phyloP scores from a whole-genome alignment of 805 yeast species.

The Candida koratica region DNA sequence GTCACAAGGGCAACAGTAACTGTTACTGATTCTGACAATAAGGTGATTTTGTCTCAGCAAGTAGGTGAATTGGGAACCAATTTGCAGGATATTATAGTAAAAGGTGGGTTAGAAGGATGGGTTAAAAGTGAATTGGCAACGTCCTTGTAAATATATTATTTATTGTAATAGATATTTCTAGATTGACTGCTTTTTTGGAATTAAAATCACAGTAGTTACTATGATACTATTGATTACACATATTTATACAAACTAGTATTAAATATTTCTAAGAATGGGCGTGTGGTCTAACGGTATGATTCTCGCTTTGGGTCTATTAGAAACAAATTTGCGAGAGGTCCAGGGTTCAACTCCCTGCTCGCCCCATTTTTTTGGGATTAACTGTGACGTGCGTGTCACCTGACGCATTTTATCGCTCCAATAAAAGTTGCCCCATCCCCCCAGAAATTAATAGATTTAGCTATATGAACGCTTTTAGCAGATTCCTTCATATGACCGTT shows the following conservation, averaged over 20 bases:
- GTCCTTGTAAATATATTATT: neutral
- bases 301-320: conserved; percentile 29
- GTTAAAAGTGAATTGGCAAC: conserved; percentile 59
- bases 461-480: too few species aligned
- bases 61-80: conserved; percentile 96
- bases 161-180: neutral
- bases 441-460: too few species aligned
- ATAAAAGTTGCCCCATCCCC: too few species aligned
- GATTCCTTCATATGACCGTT: too few species aligned
- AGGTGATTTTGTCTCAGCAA: conserved; percentile 69
- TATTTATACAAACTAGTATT: too few species aligned
- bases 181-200: too few species aligned
- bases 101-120: conserved; percentile 99
- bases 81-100: conserved; percentile 92
- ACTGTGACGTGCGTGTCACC: too few species aligned
- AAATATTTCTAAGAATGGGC: too few species aligned
- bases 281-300: conserved; percentile 38
- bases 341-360: conserved; percentile 58
- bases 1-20: conserved; percentile 79
- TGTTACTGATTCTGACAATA: conserved; percentile 63
- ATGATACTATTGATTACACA: too few species aligned
- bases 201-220: too few species aligned
- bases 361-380: conserved; percentile 31
- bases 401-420: too few species aligned
- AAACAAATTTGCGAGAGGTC: conserved; percentile 49